Percentiles rank a stretch among this genome's conserved stretches.
These are phyloP conservation scores for Trametes elegans DNA, from an alignment of 768 basidiomycete species.

Conservation along the genomic window DNA sequence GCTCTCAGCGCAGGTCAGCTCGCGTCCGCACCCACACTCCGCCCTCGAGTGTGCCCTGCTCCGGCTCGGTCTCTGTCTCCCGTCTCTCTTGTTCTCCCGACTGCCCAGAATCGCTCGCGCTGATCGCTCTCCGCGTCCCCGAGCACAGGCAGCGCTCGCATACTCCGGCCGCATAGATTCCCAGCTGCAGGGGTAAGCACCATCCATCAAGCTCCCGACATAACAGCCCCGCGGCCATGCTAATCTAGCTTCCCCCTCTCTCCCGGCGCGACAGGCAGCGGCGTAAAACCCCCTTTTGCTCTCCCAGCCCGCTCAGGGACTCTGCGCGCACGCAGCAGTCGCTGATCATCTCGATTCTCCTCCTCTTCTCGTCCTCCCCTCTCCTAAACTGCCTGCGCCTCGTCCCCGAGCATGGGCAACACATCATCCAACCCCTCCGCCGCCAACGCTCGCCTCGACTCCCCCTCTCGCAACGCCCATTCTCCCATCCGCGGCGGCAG, in stretches of 20 bases:
- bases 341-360: constrained; percentile 20
- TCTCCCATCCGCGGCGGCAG: constrained; percentile 27
- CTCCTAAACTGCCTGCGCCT: constrained; percentile 13
- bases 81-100: constrained; percentile 2
- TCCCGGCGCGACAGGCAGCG: neutral
- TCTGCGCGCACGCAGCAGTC: constrained; percentile 6
- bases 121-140: neutral
- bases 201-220: neutral
- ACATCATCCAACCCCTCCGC: constrained; percentile 22
- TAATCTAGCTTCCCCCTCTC: neutral
- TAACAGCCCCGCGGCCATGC: neutral
- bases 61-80: neutral
- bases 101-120: constrained; percentile 1
- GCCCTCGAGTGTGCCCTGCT: neutral
- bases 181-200: neutral
- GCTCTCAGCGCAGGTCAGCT: neutral
- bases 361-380: constrained; percentile 5
- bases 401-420: constrained; percentile 25
- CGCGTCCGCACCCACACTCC: neutral
- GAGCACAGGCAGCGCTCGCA: neutral
- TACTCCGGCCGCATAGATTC: neutral
- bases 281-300: constrained; percentile 7
- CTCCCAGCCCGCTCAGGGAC: neutral
- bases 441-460: constrained; percentile 16
- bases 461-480: constrained; percentile 21